A percentile compares a stretch with the other conserved stretches of the same genome.
Conservation (phyloP, 306 rosid species). For the Citrullus mucosospermus region DNA sequence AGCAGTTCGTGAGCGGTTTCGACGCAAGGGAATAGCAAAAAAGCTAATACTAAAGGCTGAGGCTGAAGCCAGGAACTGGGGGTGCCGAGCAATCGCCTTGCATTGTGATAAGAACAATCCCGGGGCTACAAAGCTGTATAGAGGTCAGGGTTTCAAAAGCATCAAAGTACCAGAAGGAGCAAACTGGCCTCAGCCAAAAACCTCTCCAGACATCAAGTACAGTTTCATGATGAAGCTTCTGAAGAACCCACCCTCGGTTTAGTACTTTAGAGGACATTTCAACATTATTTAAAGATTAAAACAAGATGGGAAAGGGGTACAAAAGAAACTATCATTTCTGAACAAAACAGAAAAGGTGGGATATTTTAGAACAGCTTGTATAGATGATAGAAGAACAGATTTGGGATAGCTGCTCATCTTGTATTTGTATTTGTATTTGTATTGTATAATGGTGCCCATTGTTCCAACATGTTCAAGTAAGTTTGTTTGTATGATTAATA, state of each 20-base stretch:
- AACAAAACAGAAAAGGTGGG: not conserved
- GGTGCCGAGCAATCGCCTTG: conserved; percentile 75
- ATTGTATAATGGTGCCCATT: conserved; percentile 1
- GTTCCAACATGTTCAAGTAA: not conserved
- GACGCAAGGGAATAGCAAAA: conserved; percentile 78
- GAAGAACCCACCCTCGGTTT: conserved; percentile 25
- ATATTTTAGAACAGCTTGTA: not conserved
- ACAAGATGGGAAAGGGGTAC: not conserved
- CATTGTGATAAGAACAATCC: conserved; percentile 81
- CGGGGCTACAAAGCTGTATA: conserved; percentile 65
- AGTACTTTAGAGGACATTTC: conserved; percentile 14
- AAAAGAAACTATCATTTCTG: not conserved
- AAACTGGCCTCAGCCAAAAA: conserved; percentile 93
- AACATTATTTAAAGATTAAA: not conserved
- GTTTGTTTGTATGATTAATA: not conserved
- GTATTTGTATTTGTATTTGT: not conserved
- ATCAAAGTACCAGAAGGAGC: conserved; percentile 89
- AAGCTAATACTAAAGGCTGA: conserved; percentile 70
- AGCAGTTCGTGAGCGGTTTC: conserved; percentile 79
- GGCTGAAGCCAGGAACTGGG: conserved; percentile 83
- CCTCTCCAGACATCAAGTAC: conserved; percentile 63
- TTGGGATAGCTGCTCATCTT: not conserved
- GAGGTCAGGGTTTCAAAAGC: conserved; percentile 66
- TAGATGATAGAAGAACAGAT: not conserved
- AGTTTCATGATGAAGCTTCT: conserved; percentile 97